A percentile compares a stretch with the other conserved stretches of the same genome.
These are phyloP conservation scores for Akanthomyces dipterigenus DNA, from an alignment of 2,329 filamentous ascomycete species.

Conservation along the genomic window DNA sequence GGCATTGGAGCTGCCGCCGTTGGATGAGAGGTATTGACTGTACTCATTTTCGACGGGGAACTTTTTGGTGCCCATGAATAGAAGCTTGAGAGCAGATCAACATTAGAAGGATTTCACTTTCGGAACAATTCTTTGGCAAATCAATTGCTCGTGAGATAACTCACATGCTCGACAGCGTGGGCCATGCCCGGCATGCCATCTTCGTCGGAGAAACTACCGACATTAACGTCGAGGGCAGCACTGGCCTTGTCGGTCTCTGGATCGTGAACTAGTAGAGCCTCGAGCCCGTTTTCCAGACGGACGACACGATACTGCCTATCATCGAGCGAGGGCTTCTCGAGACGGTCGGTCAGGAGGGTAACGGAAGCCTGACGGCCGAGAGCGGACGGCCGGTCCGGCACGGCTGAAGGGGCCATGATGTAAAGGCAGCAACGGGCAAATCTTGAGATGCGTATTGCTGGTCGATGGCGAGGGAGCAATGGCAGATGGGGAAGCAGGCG, in stretches of 20 bases:
- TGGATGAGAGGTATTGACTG: conserved; percentile 81
- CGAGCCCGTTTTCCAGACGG: conserved; percentile 75
- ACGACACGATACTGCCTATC: conserved; percentile 85
- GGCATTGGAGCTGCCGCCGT: conserved; percentile 90
- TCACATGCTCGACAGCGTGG: conserved; percentile 86
- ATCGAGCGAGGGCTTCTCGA: conserved; percentile 81
- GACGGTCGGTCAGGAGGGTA: conserved; percentile 53
- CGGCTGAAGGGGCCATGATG: not conserved
- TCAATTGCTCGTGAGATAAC: conserved; percentile 15
- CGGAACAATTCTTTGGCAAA: conserved; percentile 15
- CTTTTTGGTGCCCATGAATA: conserved; percentile 99
- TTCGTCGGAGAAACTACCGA: conserved; percentile 90
- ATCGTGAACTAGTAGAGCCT: conserved; percentile 89
- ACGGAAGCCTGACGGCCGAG: conserved; percentile 25
- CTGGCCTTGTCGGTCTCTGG: conserved; percentile 94
- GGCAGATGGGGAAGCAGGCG: not conserved
- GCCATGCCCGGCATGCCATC: conserved; percentile 90
- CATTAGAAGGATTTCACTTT: not conserved
- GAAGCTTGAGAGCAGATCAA: conserved; percentile 39
- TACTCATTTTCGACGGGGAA: conserved; percentile 95
- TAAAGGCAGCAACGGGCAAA: not conserved
- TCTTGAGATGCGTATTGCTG: not conserved
- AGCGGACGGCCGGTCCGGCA: conserved; percentile 26
- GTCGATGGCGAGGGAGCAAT: not conserved
- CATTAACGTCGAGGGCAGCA: conserved; percentile 89